These are phyloP conservation scores for Pythium rishiriense DNA, from an alignment of 352 stramenopile genomes.

Conservation along the genomic window DNA sequence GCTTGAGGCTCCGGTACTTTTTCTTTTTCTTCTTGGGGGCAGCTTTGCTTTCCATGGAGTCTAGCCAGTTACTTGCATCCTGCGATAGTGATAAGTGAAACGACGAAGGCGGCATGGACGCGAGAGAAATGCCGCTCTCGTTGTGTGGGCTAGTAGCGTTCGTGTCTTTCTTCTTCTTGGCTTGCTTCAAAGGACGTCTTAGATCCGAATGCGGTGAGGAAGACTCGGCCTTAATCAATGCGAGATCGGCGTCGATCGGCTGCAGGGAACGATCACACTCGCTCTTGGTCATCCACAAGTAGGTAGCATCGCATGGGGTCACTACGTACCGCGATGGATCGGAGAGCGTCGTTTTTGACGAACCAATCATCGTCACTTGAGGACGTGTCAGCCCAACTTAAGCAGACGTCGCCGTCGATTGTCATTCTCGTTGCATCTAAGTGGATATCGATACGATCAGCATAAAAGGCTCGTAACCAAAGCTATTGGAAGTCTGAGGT, in stretches of 20 bases:
- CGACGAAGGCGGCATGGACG: background rate
- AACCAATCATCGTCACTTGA: conserved; percentile 10
- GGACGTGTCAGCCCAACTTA: background rate
- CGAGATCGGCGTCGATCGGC: background rate
- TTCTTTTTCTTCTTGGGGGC: conserved; percentile 24
- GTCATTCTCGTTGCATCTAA: background rate
- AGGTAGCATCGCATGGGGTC: background rate
- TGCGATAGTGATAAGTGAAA: conserved; percentile 11
- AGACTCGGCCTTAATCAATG: conserved; percentile 2
- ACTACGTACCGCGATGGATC: conserved; percentile 5
- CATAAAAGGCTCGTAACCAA: background rate
- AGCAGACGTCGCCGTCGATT: background rate
- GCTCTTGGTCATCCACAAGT: background rate
- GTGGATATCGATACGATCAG: background rate
- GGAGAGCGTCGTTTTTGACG: background rate
- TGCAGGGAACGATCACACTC: background rate
- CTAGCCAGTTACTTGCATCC: conserved; percentile 4
- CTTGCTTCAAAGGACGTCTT: conserved; percentile 5
- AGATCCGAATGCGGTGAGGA: background rate
- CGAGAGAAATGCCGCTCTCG: background rate
- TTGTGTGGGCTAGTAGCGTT: background rate
- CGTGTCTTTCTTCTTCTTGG: background rate
- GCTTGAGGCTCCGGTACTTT: conserved; percentile 21
- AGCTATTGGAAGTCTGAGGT: too few species aligned
- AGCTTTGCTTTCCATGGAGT: background rate